phyloP scores from a whole-genome alignment of 257 asterid genomes.

The Solanum raphanifolium region DNA sequence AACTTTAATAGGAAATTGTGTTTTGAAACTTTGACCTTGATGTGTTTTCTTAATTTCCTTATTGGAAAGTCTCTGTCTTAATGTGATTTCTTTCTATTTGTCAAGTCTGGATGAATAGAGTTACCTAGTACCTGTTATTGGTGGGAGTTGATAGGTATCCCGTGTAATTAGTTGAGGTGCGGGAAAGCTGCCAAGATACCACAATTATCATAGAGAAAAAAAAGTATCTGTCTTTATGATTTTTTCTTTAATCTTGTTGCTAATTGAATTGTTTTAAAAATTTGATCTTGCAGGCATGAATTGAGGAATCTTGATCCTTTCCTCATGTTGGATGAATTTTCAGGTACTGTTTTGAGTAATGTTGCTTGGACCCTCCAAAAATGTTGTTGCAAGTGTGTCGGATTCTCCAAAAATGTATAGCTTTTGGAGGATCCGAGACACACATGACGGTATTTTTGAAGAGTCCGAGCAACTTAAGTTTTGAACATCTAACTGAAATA shows the following conservation, averaged over 20 bases:
- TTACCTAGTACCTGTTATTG: no score
- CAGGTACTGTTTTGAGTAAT: conserved; percentile 28
- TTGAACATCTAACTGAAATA: not conserved
- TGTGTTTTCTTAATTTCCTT: not conserved
- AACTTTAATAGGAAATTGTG: not conserved
- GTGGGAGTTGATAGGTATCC: not conserved
- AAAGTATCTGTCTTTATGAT: not conserved
- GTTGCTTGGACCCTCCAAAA: not conserved
- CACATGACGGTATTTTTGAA: not conserved
- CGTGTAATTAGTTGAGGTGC: not conserved
- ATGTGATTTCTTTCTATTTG: no score
- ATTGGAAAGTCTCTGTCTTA: not conserved
- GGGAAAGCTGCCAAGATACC: accelerated
- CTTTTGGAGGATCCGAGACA: not conserved
- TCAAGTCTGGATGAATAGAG: not conserved
- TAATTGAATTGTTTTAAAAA: not conserved
- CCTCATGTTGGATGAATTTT: conserved; percentile 77
- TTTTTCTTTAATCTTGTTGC: not conserved
- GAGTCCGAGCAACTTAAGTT: not conserved
- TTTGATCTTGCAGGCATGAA: conserved; percentile 51
- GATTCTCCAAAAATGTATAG: not conserved
- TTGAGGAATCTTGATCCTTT: conserved; percentile 80
- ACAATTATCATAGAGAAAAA: not conserved
- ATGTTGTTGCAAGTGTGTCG: not conserved
- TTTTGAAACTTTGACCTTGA: not conserved